Evolutionary conservation across 2,329 filamentous ascomycete genomes (phyloP), one percentile per base, ranked within the genome.

Genomic region (Fusarium ambrosium): DNA sequence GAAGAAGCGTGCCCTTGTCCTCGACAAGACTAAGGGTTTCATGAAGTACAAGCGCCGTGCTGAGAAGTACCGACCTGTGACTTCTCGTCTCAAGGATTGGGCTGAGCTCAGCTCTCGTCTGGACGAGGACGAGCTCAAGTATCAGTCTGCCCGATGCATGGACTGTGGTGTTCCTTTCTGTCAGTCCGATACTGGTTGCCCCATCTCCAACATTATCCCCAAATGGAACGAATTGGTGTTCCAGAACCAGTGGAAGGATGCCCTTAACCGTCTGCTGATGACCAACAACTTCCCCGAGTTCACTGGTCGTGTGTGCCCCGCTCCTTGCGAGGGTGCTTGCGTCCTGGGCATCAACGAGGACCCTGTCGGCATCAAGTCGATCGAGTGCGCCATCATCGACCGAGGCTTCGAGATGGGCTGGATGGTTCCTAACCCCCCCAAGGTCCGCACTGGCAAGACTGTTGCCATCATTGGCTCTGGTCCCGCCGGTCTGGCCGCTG

Each of bases 201-300:
- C 96, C 2, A 98, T 98, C 83, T 95, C 92, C 77, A 98, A 98
- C 86, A 97, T 98, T 81, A 98, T 98, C 79, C 96, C 96, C 67
- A 98, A 98, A 79, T 98, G 94, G 94, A 98, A 97, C 67, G 95
- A 98, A 71, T 74, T 98, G 10, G 90, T 97, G 0, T 92, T 91
- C 80, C 87, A 91, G 68, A 89, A 90, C 58, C 92, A 97, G 73
- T 98, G 96, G 96, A 90, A 92, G 77, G 95, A 98, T 84, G 96
- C 96, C 27, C 91, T 98, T 5, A 96, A 98, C 85, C 91, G 95
- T 69, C 89, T 98, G 13, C 88, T 98, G 64, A 96, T 97, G 93
- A 98, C 96, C 76, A 98, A 98, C 88, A 98, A 98, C 86, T 98
- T 98, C 89, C 96, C 96, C 5, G 96, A 98, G 82, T 98, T 98